A percentile compares a stretch with the other conserved stretches of the same genome.
These are phyloP conservation scores for Cercospora sesami DNA, from an alignment of 2,329 filamentous ascomycete species.

Conservation along the genomic window DNA sequence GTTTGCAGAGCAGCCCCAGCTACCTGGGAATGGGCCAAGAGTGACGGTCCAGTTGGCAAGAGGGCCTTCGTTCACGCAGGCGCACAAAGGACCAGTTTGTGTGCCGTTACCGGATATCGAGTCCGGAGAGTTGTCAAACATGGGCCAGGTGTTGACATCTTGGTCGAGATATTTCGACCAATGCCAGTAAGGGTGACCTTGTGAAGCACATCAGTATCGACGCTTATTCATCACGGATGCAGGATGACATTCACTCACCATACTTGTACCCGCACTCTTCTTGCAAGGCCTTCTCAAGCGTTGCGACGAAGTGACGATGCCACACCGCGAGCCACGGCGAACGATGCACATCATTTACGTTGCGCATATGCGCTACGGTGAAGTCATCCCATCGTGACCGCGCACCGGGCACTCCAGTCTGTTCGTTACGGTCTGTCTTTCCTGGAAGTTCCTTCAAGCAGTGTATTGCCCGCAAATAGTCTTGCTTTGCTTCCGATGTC, in stretches of 20 bases:
- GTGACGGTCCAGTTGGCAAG: conserved; percentile 46
- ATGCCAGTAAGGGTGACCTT: conserved; percentile 51
- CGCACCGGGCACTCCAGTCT: conserved; percentile 22
- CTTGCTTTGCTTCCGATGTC: conserved; percentile 16
- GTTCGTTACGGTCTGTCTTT: conserved; percentile 4
- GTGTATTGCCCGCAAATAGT: conserved; percentile 23
- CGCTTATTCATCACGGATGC: not conserved
- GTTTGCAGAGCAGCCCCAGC: conserved; percentile 24
- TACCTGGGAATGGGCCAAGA: conserved; percentile 22
- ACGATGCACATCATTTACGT: conserved; percentile 16
- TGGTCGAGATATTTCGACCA: conserved; percentile 48
- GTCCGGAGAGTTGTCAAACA: conserved; percentile 57
- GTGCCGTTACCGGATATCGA: conserved; percentile 35
- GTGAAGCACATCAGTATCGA: not conserved
- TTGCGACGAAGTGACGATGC: conserved; percentile 24
- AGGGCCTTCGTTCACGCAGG: conserved; percentile 54
- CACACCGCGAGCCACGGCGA: conserved; percentile 21
- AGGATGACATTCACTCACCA: not conserved
- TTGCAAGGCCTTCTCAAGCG: conserved; percentile 39
- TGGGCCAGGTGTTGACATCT: conserved; percentile 43
- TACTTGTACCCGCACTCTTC: conserved; percentile 25
- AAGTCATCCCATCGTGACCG: conserved; percentile 28
- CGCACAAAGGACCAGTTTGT: conserved; percentile 35
- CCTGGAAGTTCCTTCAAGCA: conserved; percentile 26
- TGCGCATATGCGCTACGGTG: conserved; percentile 21